Evolutionary conservation across 139 green algal species (phyloP).

Genomic region (Chlorella sp.): DNA sequence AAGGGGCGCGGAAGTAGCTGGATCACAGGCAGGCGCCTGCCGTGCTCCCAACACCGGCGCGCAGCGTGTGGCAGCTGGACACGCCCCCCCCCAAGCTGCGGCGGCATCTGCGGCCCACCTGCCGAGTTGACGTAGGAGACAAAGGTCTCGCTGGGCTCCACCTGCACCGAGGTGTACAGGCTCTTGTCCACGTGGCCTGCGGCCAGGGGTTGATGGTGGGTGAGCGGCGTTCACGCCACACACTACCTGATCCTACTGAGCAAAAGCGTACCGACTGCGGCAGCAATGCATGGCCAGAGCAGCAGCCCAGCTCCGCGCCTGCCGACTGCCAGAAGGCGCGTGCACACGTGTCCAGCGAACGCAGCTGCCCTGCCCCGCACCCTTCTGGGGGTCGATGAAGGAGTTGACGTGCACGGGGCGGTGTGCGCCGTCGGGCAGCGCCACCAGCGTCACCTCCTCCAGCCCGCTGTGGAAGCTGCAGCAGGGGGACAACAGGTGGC

Average conservation of each 20-base stretch:
- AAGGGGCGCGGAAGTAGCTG: too few relatives aligned
- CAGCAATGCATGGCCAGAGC: too few relatives aligned
- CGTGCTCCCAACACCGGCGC: too few relatives aligned
- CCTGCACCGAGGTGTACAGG: conserved; percentile 64
- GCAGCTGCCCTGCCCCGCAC: not conserved
- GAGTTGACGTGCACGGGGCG: conserved; percentile 18
- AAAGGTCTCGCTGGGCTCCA: conserved; percentile 70
- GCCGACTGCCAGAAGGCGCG: too few relatives aligned
- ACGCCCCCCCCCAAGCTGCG: not conserved
- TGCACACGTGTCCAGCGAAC: too few relatives aligned
- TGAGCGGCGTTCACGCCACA: too few relatives aligned
- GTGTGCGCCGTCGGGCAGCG: conserved; percentile 21
- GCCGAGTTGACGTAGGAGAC: conserved; percentile 49
- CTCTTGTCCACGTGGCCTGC: conserved; percentile 52
- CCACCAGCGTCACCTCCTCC: conserved; percentile 56
- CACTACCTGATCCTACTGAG: too few relatives aligned
- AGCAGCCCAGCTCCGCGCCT: too few relatives aligned
- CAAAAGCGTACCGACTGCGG: too few relatives aligned
- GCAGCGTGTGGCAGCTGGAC: not conserved
- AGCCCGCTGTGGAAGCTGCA: conserved; percentile 70
- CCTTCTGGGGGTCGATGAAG: conserved; percentile 31
- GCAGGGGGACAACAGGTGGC: too few relatives aligned
- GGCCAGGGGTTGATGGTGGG: not conserved
- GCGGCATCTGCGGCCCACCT: too few relatives aligned
- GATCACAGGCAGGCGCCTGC: too few relatives aligned